Conservation (phyloP, 306 rosid genomes). For the Astragalus glycyphyllos region DNA sequence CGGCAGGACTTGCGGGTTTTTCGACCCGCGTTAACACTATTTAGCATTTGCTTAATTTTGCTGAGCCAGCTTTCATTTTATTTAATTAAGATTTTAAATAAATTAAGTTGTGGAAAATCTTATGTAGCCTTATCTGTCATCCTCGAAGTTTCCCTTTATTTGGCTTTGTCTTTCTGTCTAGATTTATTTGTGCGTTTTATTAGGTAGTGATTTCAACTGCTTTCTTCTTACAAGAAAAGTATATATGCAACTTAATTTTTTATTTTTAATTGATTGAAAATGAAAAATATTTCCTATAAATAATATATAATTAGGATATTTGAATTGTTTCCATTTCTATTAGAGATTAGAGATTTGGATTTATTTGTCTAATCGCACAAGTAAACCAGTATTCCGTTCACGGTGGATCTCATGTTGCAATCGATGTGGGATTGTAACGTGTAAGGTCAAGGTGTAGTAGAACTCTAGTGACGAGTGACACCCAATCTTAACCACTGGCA, state of each 20-base stretch:
- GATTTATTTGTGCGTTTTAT: slow-evolving; percentile 16
- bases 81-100: background rate
- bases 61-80: background rate
- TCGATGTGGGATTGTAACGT: slow-evolving; percentile 4
- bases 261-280: slow-evolving; percentile 29
- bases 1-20: slow-evolving; percentile 56
- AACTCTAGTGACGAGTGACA: background rate
- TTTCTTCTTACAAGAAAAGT: slow-evolving; percentile 15
- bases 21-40: slow-evolving; percentile 36
- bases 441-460: background rate
- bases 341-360: too few species aligned
- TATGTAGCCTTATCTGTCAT: slow-evolving; percentile 4
- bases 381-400: slow-evolving; percentile 22
- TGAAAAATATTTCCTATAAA: background rate
- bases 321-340: background rate
- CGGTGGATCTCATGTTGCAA: slow-evolving; percentile 41
- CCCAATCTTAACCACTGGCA: slow-evolving; percentile 27
- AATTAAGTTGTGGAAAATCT: background rate
- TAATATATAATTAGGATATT: slow-evolving; percentile 12
- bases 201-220: slow-evolving; percentile 26
- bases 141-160: slow-evolving; percentile 21
- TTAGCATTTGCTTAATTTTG: slow-evolving; percentile 17
- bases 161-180: slow-evolving; percentile 20
- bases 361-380: background rate
- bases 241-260: background rate